These are phyloP conservation scores for Nothophoma quercina DNA, from an alignment of 2,329 filamentous ascomycete species.

Conservation along the genomic window DNA sequence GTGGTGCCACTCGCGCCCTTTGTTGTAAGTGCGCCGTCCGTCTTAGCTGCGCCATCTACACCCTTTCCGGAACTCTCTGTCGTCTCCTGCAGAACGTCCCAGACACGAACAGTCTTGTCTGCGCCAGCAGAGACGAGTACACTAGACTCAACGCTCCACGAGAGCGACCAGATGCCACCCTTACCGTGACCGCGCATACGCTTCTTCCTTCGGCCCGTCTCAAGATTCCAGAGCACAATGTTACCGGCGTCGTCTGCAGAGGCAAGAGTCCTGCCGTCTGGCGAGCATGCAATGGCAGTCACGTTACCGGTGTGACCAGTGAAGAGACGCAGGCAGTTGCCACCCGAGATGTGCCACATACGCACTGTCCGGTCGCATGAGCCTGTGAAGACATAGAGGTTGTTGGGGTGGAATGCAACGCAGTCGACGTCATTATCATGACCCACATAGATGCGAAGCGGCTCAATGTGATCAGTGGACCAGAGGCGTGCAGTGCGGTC, in stretches of 20 bases:
- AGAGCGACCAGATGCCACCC: conserved; percentile 90
- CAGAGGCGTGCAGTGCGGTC: conserved; percentile 92
- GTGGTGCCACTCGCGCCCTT: conserved; percentile 57
- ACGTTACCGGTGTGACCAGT: conserved; percentile 90
- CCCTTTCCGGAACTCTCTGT: conserved; percentile 58
- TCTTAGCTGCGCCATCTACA: conserved; percentile 59
- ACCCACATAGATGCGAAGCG: conserved; percentile 85
- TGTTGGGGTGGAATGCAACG: conserved; percentile 94
- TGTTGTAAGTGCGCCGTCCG: conserved; percentile 61
- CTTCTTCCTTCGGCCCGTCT: conserved; percentile 86
- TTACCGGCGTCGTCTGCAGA: conserved; percentile 88
- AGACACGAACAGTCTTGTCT: conserved; percentile 90
- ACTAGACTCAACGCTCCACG: conserved; percentile 91
- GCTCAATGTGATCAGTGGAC: conserved; percentile 91
- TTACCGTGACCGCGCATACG: conserved; percentile 93
- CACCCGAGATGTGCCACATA: conserved; percentile 95
- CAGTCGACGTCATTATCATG: conserved; percentile 94
- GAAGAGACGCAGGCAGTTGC: conserved; percentile 87
- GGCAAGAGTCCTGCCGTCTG: conserved; percentile 88
- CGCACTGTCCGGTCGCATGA: conserved; percentile 92
- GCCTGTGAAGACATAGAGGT: conserved; percentile 90
- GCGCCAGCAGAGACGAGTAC: conserved; percentile 90
- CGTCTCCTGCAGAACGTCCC: conserved; percentile 82
- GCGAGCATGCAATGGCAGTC: conserved; percentile 82
- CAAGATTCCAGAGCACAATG: conserved; percentile 93